Conservation (phyloP, 139 green algal species). For the Gonium pectorale region DNA sequence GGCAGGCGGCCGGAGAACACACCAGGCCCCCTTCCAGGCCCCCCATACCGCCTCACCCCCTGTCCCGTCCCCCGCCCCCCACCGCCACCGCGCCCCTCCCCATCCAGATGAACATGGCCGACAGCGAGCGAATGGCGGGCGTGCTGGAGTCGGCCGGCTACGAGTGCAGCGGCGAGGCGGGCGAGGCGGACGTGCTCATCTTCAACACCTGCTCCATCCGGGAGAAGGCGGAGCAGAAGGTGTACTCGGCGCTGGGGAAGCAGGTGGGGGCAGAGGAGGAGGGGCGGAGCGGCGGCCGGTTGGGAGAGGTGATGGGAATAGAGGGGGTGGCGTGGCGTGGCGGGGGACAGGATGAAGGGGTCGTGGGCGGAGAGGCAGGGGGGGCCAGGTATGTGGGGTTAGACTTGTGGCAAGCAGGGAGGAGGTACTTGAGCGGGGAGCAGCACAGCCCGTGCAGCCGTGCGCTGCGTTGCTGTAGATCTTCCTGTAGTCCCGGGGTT, state of each 20-base stretch:
- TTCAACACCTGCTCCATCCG: constrained; percentile 99
- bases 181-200: constrained; percentile 92
- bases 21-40: background rate
- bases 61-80: constrained; percentile 5
- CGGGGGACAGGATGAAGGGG: too few relatives aligned
- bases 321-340: background rate
- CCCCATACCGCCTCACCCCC: background rate
- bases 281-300: too few relatives aligned
- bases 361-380: too few relatives aligned
- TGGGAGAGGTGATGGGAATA: too few relatives aligned
- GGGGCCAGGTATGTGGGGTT: too few relatives aligned
- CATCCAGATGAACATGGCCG: constrained; percentile 97
- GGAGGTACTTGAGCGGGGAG: too few relatives aligned
- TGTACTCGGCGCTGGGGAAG: constrained; percentile 91
- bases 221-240: constrained; percentile 97
- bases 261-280: constrained; percentile 54
- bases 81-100: too few relatives aligned
- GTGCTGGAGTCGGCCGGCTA: constrained; percentile 92
- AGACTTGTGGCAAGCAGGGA: too few relatives aligned
- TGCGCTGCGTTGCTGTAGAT: too few relatives aligned
- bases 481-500: too few relatives aligned
- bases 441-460: too few relatives aligned
- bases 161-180: constrained; percentile 76
- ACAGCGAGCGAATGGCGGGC: constrained; percentile 97
- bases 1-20: too few relatives aligned